Evolutionary conservation across 495 filamentous ascomycete species (phyloP).

Genomic region (Penicillium verhagenii): DNA sequence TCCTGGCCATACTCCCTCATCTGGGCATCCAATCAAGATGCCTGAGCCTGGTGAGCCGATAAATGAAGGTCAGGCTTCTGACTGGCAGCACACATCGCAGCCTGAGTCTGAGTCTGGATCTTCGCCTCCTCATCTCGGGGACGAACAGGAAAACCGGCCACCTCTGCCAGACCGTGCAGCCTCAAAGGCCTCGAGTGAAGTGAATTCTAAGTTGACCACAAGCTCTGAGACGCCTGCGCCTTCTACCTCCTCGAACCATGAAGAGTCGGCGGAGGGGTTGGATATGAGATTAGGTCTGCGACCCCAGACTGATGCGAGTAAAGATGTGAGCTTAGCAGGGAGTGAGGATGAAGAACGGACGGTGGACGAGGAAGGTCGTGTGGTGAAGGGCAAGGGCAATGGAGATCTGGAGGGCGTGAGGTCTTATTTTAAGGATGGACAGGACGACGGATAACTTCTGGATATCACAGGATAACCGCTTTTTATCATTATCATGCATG

Average conservation of each 20-base stretch:
- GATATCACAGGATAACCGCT: not conserved
- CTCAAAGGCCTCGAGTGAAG: no score
- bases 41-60: conserved; percentile 63
- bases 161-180: conserved; percentile 4
- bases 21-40: conserved; percentile 51
- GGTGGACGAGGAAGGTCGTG: conserved; percentile 15
- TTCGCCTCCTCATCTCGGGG: no score
- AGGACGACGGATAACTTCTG: not conserved
- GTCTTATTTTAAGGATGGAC: conserved; percentile 23
- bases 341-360: conserved; percentile 48
- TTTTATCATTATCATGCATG: not conserved
- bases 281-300: conserved; percentile 66
- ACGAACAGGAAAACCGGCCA: conserved; percentile 6
- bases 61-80: conserved; percentile 62
- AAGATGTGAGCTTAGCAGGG: conserved; percentile 63
- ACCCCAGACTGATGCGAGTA: conserved; percentile 57
- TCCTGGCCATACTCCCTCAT: conserved; percentile 15
- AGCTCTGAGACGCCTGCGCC: not conserved
- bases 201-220: no score
- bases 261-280: conserved; percentile 22
- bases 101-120: not conserved
- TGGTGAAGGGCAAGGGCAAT: conserved; percentile 9
- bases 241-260: not conserved
- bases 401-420: conserved; percentile 32
- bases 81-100: conserved; percentile 59